Evolutionary conservation across 1,284 basidiomycete genomes (phyloP).

Genomic region (Trichosporon ovoides): DNA sequence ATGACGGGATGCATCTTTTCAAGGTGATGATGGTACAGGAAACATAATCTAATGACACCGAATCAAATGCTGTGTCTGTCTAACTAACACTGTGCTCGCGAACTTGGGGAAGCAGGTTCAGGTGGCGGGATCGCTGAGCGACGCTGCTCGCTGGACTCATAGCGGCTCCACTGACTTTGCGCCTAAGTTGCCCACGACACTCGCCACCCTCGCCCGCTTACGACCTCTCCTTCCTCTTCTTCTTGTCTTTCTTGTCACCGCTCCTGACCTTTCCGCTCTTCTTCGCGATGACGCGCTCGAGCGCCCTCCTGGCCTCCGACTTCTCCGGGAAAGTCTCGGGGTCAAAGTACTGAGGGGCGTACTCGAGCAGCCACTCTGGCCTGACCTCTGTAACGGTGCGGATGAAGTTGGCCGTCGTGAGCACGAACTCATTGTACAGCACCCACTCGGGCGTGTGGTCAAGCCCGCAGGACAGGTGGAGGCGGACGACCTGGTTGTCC

Average conservation of each 20-base stretch:
- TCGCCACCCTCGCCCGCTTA: no score
- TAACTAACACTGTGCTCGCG: no score
- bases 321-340: conserved; percentile 40
- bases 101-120: background rate
- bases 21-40: conserved; percentile 6
- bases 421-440: conserved; percentile 94
- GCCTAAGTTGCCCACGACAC: no score
- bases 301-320: conserved; percentile 38
- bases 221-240: conserved; percentile 31
- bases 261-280: conserved; percentile 23
- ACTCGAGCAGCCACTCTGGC: conserved; percentile 87
- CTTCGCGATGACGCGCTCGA: conserved; percentile 37
- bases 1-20: background rate
- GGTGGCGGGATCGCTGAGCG: background rate
- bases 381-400: conserved; percentile 84
- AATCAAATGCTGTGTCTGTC: no score
- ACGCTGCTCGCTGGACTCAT: no score
- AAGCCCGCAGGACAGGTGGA: conserved; percentile 92
- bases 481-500: conserved; percentile 82
- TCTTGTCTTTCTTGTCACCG: conserved; percentile 21
- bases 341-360: conserved; percentile 66
- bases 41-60: background rate
- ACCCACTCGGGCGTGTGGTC: conserved; percentile 96
- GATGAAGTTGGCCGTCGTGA: conserved; percentile 82
- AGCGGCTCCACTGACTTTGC: no score